Evolutionary conservation across 768 basidiomycete species (phyloP).

Genomic region (Cyathus striatus): DNA sequence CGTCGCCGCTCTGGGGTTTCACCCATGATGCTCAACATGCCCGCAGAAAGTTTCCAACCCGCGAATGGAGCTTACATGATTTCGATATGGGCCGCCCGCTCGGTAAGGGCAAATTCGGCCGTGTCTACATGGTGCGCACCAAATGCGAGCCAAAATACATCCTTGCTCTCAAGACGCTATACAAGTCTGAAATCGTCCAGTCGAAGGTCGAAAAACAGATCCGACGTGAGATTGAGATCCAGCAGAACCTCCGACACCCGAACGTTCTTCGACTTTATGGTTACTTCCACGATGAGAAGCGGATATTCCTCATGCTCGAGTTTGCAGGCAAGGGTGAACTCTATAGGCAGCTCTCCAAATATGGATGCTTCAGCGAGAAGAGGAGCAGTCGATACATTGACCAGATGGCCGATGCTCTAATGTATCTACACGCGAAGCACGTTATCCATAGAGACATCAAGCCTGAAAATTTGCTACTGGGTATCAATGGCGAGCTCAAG

Average conservation of each 20-base stretch:
- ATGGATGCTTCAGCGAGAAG: conserved; percentile 84
- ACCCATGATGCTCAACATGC: not conserved
- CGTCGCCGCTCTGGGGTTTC: conserved; percentile 14
- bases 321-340: conserved; percentile 97
- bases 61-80: conserved; percentile 78
- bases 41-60: conserved; percentile 61
- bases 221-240: conserved; percentile 96
- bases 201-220: conserved; percentile 95
- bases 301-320: conserved; percentile 97
- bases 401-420: conserved; percentile 96
- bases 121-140: conserved; percentile 97
- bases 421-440: conserved; percentile 90
- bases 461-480: conserved; percentile 93
- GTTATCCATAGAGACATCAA: conserved; percentile 99
- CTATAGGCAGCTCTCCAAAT: conserved; percentile 90
- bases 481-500: conserved; percentile 94
- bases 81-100: conserved; percentile 95
- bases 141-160: conserved; percentile 87
- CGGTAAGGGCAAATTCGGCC: conserved; percentile 99
- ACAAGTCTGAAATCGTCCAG: conserved; percentile 93
- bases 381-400: conserved; percentile 87
- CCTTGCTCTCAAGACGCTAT: conserved; percentile 93
- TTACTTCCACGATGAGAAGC: conserved; percentile 97
- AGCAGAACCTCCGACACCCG: conserved; percentile 92
- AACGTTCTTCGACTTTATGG: conserved; percentile 92